These are phyloP conservation scores for Ophiostoma himal-ulmi DNA, from an alignment of 2,329 filamentous ascomycete species.

Conservation along the genomic window DNA sequence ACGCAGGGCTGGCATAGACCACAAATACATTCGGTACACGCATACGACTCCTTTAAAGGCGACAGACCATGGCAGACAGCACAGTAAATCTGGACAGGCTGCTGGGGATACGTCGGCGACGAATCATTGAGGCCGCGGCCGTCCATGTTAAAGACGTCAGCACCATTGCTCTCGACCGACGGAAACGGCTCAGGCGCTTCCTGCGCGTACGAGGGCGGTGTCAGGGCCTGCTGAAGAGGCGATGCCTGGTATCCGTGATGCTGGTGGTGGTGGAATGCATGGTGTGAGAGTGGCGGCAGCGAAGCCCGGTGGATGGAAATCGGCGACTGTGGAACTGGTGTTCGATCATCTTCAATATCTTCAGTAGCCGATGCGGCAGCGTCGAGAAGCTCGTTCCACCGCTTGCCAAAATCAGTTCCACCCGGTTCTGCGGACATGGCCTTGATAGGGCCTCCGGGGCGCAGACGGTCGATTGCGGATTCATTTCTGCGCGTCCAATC, in stretches of 20 bases:
- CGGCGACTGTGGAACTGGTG: conserved; percentile 65
- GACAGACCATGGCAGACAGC: conserved; percentile 77
- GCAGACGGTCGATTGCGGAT: conserved; percentile 49
- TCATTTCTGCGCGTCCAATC: conserved; percentile 58
- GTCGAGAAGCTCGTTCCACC: conserved; percentile 95
- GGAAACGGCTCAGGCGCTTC: conserved; percentile 74
- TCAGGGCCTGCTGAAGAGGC: conserved; percentile 82
- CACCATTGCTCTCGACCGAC: conserved; percentile 75
- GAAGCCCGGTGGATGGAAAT: conserved; percentile 59
- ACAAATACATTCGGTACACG: conserved; percentile 94
- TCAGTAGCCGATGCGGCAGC: conserved; percentile 87
- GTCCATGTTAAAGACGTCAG: conserved; percentile 66
- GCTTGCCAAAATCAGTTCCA: conserved; percentile 69
- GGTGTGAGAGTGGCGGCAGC: conserved; percentile 56
- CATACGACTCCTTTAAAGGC: conserved; percentile 75
- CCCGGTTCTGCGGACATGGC: conserved; percentile 76
- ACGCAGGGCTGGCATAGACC: conserved; percentile 87
- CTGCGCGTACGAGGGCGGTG: conserved; percentile 66
- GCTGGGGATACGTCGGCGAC: conserved; percentile 67
- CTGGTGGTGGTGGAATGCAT: conserved; percentile 33
- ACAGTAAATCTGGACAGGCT: conserved; percentile 84
- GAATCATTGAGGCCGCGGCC: conserved; percentile 59
- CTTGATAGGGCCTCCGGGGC: conserved; percentile 65
- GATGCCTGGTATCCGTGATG: conserved; percentile 69
- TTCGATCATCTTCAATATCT: conserved; percentile 83